Conservation (phyloP, 2,329 filamentous ascomycete genomes). For the Penicillium sp. region DNA sequence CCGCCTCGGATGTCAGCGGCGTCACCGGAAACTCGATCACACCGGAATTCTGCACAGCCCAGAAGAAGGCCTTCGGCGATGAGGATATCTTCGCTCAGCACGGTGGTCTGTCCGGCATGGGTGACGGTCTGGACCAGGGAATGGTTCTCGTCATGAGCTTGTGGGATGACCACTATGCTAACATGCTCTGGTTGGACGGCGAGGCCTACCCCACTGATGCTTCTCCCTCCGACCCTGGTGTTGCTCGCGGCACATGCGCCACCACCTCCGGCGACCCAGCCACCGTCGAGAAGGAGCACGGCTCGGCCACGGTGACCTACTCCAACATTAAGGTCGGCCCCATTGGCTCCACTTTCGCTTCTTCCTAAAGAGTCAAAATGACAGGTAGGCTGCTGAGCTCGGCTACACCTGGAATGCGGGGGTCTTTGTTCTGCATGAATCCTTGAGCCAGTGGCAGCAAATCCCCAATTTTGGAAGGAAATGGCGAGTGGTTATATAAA, state of each 20-base stretch:
- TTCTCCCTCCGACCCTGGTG: slow-evolving; percentile 40
- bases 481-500: not conserved
- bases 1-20: slow-evolving; percentile 39
- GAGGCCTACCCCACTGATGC: slow-evolving; percentile 47
- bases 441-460: not conserved
- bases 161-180: slow-evolving; percentile 58
- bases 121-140: slow-evolving; percentile 46
- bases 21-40: slow-evolving; percentile 50
- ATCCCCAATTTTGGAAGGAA: not conserved
- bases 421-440: not conserved
- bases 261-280: slow-evolving; percentile 46
- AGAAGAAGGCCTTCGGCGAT: slow-evolving; percentile 51
- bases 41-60: slow-evolving; percentile 48
- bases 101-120: slow-evolving; percentile 51
- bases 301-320: slow-evolving; percentile 48
- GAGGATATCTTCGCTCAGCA: slow-evolving; percentile 45
- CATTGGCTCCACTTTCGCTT: slow-evolving; percentile 46
- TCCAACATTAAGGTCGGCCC: slow-evolving; percentile 54
- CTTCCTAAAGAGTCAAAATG: slow-evolving; percentile 9
- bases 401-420: not conserved
- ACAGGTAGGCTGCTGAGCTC: not conserved
- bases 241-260: slow-evolving; percentile 48
- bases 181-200: slow-evolving; percentile 69
- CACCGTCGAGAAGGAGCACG: slow-evolving; percentile 41
- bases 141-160: slow-evolving; percentile 56